Evolutionary conservation across 768 basidiomycete species (phyloP), one percentile per base, ranked within the genome.

Genomic region (Leccinum sublutescens): DNA sequence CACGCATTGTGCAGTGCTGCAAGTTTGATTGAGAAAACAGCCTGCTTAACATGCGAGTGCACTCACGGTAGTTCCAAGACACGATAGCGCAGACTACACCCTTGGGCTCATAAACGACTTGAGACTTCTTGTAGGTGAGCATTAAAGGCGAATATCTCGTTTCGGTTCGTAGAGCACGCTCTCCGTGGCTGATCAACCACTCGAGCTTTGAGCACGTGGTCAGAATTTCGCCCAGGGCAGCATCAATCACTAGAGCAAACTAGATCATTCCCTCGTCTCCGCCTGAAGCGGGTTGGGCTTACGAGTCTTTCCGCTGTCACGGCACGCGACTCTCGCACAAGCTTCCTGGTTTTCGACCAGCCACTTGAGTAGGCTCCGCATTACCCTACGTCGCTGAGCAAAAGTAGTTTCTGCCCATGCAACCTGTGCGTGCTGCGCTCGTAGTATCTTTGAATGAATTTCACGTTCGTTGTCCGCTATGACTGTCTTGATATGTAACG

Each of bases 301-400:
- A 92, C 92, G 76, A 27, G 95, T 98, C 81, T 98, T 99, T 45
- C 96, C 96, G 0, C 93, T 93, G 73, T 99, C 96, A 33, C 96
- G 80, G 70, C 92, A 93, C 23, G 93, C 93, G 27, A 96, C 89
- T 45, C 88, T 80, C 33, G 93, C 93, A 62, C 94, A 92, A 23
- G 78, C 75, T 55, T 94, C 89, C 76, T 95, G 91, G 67, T 98
- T 95, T 62, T 90, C 87, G 34, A 98, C 86, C 5, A 96, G 79
- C 96, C 96, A 99, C 63, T 90, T 91, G 68, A 94, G 79, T 61
- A 99, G 70, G 67, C 91, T 95, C 52, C 92, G 79, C 68, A 98
- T 77, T 45, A 99, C 90, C 61, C 89, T 83, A 70, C 88, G 80
- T 45, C 97, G 80, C 65, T 95, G 84, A 1, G 81, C 79, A 70